A percentile compares a stretch with the other conserved stretches of the same genome.
Evolutionary conservation across 371 early-diverging fungal genomes (phyloP).

Genomic region (Mucor racemosus): DNA sequence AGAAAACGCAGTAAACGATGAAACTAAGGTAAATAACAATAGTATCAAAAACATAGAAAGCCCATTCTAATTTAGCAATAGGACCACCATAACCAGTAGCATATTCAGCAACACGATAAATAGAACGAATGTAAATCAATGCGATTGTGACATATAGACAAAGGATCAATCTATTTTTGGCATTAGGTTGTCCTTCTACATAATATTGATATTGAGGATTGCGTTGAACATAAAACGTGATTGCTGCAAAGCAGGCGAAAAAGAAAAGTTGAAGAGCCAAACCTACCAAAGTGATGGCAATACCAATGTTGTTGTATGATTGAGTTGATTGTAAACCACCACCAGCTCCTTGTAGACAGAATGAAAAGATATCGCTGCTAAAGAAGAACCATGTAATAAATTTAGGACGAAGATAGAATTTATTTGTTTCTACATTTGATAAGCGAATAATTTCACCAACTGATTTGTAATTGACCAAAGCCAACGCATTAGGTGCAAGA

Average conservation of each 20-base stretch:
- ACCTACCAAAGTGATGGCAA: slow-evolving; percentile 14
- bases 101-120: slow-evolving; percentile 26
- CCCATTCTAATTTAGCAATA: slow-evolving; percentile 23
- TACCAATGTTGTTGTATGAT: neutral
- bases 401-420: slow-evolving; percentile 40
- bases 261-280: slow-evolving; percentile 23
- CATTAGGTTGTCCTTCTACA: slow-evolving; percentile 12
- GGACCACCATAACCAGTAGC: slow-evolving; percentile 14
- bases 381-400: slow-evolving; percentile 53
- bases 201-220: slow-evolving; percentile 12
- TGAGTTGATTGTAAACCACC: slow-evolving; percentile 19
- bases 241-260: slow-evolving; percentile 16
- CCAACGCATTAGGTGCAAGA: slow-evolving; percentile 44
- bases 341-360: slow-evolving; percentile 23
- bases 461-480: slow-evolving; percentile 47
- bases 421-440: slow-evolving; percentile 6
- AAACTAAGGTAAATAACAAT: slow-evolving; percentile 14
- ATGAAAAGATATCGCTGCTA: slow-evolving; percentile 34
- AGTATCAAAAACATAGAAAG: slow-evolving; percentile 28
- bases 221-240: slow-evolving; percentile 20
- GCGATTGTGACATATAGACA: slow-evolving; percentile 22
- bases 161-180: slow-evolving; percentile 12
- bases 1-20: slow-evolving; percentile 12
- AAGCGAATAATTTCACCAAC: slow-evolving; percentile 34
- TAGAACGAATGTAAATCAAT: slow-evolving; percentile 25